Percentiles rank a stretch among this genome's conserved stretches.
Conservation (phyloP, 176 grass and related monocot genomes). For the Alopecurus myosuroides region DNA sequence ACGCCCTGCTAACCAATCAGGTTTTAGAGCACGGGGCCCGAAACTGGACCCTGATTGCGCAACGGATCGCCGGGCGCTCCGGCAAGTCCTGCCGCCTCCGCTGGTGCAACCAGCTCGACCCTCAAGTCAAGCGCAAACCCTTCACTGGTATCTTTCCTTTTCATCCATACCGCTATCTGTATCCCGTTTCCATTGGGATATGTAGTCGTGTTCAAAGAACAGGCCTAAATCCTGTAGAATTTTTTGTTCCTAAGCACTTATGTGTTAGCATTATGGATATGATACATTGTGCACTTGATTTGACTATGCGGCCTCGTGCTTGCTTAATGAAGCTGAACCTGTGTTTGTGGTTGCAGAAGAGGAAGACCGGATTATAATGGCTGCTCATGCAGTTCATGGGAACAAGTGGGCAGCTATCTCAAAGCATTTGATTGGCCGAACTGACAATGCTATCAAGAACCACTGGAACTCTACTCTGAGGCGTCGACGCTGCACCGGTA, state of each 20-base stretch:
- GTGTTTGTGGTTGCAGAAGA: constrained; percentile 61
- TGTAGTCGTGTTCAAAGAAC: not conserved
- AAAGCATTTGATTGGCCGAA: constrained; percentile 87
- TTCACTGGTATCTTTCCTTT: constrained; percentile 71
- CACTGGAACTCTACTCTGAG: constrained; percentile 98
- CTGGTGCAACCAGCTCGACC: constrained; percentile 99
- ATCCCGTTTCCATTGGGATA: not conserved
- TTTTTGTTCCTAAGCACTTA: not conserved
- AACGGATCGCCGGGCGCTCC: constrained; percentile 74
- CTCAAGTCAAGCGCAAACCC: constrained; percentile 93
- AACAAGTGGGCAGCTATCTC: constrained; percentile 94
- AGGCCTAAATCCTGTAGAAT: not conserved
- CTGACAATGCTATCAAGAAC: constrained; percentile 96
- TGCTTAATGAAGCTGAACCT: constrained; percentile 25
- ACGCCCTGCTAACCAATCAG: constrained; percentile 55
- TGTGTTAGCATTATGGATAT: not conserved
- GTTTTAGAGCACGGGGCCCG: constrained; percentile 71
- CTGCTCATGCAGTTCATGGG: constrained; percentile 77
- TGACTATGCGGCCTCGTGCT: not conserved
- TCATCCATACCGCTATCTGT: not conserved
- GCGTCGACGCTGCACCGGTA: constrained; percentile 41
- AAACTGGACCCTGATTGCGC: constrained; percentile 85
- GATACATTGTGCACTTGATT: not conserved
- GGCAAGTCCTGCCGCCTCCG: constrained; percentile 95
- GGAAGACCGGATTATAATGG: constrained; percentile 87